A percentile compares a stretch with the other conserved stretches of the same genome.
These are phyloP conservation scores for Themeda triandra DNA, from an alignment of 176 grass and related monocot genomes.

Conservation along the genomic window DNA sequence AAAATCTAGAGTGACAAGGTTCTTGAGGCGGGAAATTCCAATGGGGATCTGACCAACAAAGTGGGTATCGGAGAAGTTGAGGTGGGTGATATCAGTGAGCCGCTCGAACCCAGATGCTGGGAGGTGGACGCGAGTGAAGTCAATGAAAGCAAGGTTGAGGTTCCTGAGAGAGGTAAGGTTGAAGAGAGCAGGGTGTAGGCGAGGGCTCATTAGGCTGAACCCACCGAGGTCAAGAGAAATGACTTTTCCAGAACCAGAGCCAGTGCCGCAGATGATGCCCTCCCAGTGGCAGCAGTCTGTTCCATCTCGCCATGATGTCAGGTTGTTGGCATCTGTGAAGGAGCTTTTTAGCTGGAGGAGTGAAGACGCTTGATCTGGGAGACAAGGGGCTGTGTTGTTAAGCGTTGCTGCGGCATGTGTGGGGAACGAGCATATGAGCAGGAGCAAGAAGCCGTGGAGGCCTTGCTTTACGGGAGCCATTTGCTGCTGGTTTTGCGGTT, in stretches of 20 bases:
- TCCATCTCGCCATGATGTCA: constrained; percentile 16
- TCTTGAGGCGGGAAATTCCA: constrained; percentile 14
- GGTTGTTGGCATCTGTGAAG: neutral
- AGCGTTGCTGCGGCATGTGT: neutral
- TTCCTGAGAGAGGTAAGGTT: constrained; percentile 27
- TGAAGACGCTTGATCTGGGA: constrained; percentile 17
- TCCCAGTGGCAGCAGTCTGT: constrained; percentile 27
- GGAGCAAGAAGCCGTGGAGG: neutral
- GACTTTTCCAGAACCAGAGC: neutral
- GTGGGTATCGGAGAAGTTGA: constrained; percentile 7
- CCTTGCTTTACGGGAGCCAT: too few species aligned
- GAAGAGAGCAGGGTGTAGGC: neutral
- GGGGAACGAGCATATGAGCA: neutral
- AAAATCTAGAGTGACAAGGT: constrained; percentile 27
- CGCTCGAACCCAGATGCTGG: constrained; percentile 2
- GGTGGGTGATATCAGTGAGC: neutral
- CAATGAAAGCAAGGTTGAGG: constrained; percentile 25
- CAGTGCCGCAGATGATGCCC: constrained; percentile 1
- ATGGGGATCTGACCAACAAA: neutral
- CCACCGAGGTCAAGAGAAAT: constrained; percentile 16
- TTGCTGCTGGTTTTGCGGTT: too few species aligned
- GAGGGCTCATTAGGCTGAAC: neutral
- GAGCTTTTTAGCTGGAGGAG: constrained; percentile 24
- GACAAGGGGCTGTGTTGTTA: neutral
- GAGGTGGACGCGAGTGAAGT: neutral